Percentiles rank a stretch among this genome's conserved stretches.
Conservation (phyloP, 129 eudicot species). For the Helianthus tuberosus region DNA sequence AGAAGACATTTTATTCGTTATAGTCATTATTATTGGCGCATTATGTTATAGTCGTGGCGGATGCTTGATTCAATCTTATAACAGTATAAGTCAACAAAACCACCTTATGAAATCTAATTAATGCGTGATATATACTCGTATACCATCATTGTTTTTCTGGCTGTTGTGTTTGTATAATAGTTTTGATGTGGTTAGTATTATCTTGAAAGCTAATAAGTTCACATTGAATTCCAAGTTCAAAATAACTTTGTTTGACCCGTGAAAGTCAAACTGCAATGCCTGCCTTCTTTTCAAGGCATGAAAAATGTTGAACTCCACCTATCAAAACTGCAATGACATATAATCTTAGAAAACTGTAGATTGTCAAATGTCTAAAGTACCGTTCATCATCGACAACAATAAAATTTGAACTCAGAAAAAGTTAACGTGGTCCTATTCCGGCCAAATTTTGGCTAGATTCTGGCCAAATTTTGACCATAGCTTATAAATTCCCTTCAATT, state of each 20-base stretch:
- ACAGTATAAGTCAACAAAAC: not conserved
- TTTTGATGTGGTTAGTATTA: no score
- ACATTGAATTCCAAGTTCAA: not conserved
- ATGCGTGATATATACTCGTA: not conserved
- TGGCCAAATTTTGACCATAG: no score
- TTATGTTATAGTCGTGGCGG: constrained; percentile 87
- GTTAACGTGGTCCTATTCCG: no score
- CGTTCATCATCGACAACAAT: not conserved
- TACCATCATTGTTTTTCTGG: no score
- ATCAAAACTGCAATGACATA: not conserved
- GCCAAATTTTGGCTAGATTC: no score
- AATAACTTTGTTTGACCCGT: not conserved
- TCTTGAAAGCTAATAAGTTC: not conserved
- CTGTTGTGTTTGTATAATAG: no score
- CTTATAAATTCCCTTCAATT: no score
- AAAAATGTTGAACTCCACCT: not conserved
- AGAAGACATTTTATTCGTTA: no score
- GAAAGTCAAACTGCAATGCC: not conserved
- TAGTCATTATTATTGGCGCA: no score
- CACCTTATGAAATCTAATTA: not conserved
- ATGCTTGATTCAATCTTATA: constrained; percentile 21
- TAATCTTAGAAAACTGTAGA: not conserved
- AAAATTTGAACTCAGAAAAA: not conserved
- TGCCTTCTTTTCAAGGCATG: not conserved
- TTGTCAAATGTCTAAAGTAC: not conserved